These are phyloP conservation scores for Myxozyma monticola DNA, from an alignment of 805 yeast species.

Conservation along the genomic window DNA sequence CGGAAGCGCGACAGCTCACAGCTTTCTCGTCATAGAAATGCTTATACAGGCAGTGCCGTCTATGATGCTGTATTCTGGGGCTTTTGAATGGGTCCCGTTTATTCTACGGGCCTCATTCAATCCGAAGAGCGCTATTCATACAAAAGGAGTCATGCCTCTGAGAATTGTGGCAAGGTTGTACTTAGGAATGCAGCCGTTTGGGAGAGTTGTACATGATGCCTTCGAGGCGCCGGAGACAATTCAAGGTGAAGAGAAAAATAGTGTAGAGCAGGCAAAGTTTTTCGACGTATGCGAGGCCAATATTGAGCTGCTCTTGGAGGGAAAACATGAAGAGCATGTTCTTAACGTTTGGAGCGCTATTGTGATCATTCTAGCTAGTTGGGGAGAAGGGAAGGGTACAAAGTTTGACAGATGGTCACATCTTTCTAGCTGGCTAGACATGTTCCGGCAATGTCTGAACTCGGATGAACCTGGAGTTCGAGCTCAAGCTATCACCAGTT, in stretches of 20 bases:
- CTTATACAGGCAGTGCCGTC: constrained; percentile 2
- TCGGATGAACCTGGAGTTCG: constrained; percentile 9
- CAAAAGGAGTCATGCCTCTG: constrained; percentile 13
- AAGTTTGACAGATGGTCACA: constrained; percentile 20
- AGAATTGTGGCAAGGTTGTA: constrained; percentile 4
- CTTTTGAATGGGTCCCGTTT: constrained; percentile 25
- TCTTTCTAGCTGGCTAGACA: constrained; percentile 16
- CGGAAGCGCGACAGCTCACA: constrained; percentile 13
- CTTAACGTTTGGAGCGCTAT: constrained; percentile 20
- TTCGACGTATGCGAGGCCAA: constrained; percentile 7
- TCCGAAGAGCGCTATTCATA: constrained; percentile 8
- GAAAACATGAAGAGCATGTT: constrained; percentile 20
- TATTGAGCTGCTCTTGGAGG: constrained; percentile 7
- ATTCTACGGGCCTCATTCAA: constrained; percentile 12
- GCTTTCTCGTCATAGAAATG: constrained; percentile 12
- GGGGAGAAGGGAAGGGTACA: constrained; percentile 19
- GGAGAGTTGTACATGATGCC: constrained; percentile 3
- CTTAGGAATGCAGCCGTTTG: constrained; percentile 10
- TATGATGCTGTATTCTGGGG: constrained; percentile 13
- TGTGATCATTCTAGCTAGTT: constrained; percentile 7
- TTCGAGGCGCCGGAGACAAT: constrained; percentile 7
- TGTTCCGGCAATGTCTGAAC: constrained; percentile 10
- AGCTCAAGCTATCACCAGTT: constrained; percentile 9
- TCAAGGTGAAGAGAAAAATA: neutral
- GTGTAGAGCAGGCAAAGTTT: neutral